Conservation (phyloP, 495 filamentous ascomycete species). For the Trichoderma reesei region DNA sequence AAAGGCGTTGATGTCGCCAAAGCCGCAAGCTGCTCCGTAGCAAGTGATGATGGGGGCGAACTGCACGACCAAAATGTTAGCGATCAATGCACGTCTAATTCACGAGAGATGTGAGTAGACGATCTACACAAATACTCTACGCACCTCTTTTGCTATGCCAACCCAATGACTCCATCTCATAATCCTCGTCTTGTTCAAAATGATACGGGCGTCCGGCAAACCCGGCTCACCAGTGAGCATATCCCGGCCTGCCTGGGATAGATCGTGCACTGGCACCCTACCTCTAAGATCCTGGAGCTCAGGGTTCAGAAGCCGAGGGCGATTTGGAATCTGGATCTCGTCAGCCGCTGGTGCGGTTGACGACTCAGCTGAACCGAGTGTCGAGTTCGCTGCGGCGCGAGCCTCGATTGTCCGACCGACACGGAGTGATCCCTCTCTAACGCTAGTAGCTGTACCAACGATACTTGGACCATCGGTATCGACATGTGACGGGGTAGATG, state of each 20-base stretch:
- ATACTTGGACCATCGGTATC: no score
- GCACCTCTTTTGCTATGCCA: slow-evolving; percentile 31
- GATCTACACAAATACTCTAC: slow-evolving; percentile 16
- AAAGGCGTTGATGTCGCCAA: slow-evolving; percentile 7
- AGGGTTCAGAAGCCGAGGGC: slow-evolving; percentile 8
- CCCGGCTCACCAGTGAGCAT: slow-evolving; percentile 20
- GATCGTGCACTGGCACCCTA: slow-evolving; percentile 13
- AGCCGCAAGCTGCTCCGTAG: slow-evolving; percentile 12
- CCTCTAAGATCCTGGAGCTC: slow-evolving; percentile 16
- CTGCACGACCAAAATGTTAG: no score
- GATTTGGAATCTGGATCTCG: slow-evolving; percentile 7
- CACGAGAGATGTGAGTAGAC: no score
- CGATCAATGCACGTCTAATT: no score
- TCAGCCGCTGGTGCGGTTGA: background rate
- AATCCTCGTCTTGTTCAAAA: slow-evolving; percentile 29
- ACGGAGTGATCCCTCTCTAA: no score
- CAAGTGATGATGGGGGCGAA: slow-evolving; percentile 12
- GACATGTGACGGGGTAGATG: no score
- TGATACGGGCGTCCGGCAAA: slow-evolving; percentile 20
- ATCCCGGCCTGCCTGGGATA: slow-evolving; percentile 17
- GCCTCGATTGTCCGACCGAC: slow-evolving; percentile 4
- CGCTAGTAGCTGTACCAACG: no score
- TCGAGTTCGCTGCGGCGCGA: background rate
- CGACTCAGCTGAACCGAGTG: background rate
- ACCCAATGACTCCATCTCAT: slow-evolving; percentile 38